Conservation (phyloP, 148 eudicot species). For the Chenopodium formosanum region DNA sequence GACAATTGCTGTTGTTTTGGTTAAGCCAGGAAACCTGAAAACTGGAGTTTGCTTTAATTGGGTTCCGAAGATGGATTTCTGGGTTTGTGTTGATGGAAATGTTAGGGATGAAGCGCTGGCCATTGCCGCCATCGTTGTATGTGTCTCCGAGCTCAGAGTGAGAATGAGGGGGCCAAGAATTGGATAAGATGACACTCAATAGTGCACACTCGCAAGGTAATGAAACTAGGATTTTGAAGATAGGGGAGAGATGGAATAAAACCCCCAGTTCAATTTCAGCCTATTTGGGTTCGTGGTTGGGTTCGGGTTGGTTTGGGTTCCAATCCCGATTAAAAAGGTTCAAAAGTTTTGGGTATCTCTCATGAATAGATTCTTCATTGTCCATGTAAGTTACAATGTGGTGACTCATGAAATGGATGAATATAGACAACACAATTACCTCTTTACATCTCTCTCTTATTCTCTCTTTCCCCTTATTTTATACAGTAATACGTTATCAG, state of each 20-base stretch:
- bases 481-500: too few relatives aligned
- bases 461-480: too few relatives aligned
- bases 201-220: background rate
- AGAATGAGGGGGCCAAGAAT: background rate
- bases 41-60: constrained; percentile 35
- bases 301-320: too few relatives aligned
- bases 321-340: too few relatives aligned
- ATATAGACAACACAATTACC: too few relatives aligned
- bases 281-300: too few relatives aligned
- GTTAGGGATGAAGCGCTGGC: constrained; percentile 43
- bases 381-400: too few relatives aligned
- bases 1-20: constrained; percentile 21
- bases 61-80: constrained; percentile 29
- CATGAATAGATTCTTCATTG: too few relatives aligned
- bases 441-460: too few relatives aligned
- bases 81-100: constrained; percentile 34
- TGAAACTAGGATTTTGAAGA: background rate
- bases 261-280: background rate
- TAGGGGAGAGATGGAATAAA: background rate
- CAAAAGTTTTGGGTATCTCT: too few relatives aligned
- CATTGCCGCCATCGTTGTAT: constrained; percentile 48
- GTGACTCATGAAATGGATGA: too few relatives aligned
- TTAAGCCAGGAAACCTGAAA: constrained; percentile 43
- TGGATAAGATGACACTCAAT: constrained; percentile 20
- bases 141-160: background rate